Conservation (phyloP, 352 stramenopile genomes). For the Globisporangium perplexum region DNA sequence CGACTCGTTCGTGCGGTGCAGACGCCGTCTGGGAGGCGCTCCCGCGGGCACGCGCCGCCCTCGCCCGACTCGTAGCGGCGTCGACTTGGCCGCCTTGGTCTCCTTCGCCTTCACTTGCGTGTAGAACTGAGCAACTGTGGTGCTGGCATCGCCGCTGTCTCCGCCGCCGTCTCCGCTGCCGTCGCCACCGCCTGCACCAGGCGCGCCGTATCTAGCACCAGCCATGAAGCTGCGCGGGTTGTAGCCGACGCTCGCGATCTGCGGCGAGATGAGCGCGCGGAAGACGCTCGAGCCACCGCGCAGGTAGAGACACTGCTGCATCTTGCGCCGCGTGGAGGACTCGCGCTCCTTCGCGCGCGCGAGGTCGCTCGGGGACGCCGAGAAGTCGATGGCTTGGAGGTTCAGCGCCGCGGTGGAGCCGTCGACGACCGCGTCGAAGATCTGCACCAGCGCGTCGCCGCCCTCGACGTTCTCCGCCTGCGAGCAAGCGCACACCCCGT, state of each 20-base stretch:
- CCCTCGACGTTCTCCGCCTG: conserved; percentile 52
- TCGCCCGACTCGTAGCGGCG: neutral
- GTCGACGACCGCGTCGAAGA: conserved; percentile 39
- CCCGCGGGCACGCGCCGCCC: neutral
- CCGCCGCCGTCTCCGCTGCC: neutral
- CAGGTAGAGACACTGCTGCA: conserved; percentile 54
- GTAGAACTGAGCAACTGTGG: conserved; percentile 3
- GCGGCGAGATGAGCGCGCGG: conserved; percentile 29
- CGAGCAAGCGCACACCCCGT: neutral
- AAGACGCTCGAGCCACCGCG: conserved; percentile 40
- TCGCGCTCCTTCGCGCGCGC: conserved; percentile 22
- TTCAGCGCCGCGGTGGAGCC: conserved; percentile 38
- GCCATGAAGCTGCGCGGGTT: conserved; percentile 27
- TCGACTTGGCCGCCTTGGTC: conserved; percentile 4
- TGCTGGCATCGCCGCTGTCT: neutral
- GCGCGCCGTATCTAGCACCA: neutral
- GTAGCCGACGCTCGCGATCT: conserved; percentile 40
- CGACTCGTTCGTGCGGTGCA: conserved; percentile 10
- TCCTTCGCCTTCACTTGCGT: conserved; percentile 13
- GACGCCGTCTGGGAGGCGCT: conserved; percentile 12
- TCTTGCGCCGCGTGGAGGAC: conserved; percentile 30
- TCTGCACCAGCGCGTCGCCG: conserved; percentile 36
- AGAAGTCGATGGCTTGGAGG: conserved; percentile 38
- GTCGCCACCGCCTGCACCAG: neutral
- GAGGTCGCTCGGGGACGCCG: conserved; percentile 28